Base-by-base conservation (phyloP, 345 rosid species). In the Sisymbrium irio region DNA sequence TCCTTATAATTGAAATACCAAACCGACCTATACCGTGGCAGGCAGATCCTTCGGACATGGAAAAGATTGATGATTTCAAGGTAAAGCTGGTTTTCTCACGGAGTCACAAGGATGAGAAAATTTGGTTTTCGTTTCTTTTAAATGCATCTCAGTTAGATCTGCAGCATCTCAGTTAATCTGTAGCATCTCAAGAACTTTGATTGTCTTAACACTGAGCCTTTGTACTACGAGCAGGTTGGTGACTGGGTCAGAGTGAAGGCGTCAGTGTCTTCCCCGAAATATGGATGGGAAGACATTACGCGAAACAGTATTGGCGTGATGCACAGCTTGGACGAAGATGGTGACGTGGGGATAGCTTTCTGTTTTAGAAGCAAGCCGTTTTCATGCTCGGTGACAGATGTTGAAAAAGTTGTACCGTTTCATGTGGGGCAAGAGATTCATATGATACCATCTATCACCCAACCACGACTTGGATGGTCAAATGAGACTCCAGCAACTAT, bases 31-130 rank as follows among this genome's bases (percentile, higher is more conserved):
- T 90, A 50, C 89, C 89, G 1, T 95, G 99, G 99, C 96, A 87
- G 78, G 99, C 99, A 46, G 97, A 95, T 81, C 99, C 99, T 69
- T 88, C 99, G 9, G 99, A 95, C 88, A 90, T 95, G 99, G 98
- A 95, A 78, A 95, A 87, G 82, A 87, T 95, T 65, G 98, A 92
- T 75, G 91, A 92, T 77, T 95, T 90, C 78, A 86, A 88, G 99
- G 99, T 95, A 87, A 69, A 50, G 22, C 56, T 74, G 69, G 50
- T 44, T 75, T 36, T 61, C 65, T 41, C n/a, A 28, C 27, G 65
- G 49, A 59, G 50, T 72, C 61, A 3, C 60, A 50, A 57, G 39
- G 50, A 68, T 50, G 67, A 49, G 50, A 53, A 47, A 37, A n/a
- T 40, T 50, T 75, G 39, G 28, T n/a, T 61, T 33, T 60, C 58